Conservation (phyloP, 75 land plant species). For the Sequoia sempervirens region DNA sequence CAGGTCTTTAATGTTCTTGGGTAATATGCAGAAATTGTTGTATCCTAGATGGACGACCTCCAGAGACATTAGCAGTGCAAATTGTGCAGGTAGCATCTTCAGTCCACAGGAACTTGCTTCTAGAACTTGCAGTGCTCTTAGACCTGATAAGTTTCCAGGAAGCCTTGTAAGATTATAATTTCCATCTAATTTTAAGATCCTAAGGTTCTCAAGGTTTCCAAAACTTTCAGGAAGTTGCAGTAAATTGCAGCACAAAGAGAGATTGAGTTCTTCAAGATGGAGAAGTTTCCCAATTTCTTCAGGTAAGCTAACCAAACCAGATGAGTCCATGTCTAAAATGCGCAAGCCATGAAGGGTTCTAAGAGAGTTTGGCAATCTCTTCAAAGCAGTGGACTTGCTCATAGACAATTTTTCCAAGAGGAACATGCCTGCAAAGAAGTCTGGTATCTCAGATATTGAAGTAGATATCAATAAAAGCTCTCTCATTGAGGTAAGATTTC, state of each 20-base stretch:
- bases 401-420: constrained; percentile 1
- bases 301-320: background rate
- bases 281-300: background rate
- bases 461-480: background rate
- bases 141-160: background rate
- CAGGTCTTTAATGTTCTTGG: background rate
- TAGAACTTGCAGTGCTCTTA: background rate
- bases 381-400: background rate
- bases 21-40: background rate
- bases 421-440: constrained; percentile 1
- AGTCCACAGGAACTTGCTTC: background rate
- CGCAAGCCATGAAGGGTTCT: background rate
- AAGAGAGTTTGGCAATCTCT: background rate
- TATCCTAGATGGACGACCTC: background rate
- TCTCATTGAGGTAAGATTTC: background rate
- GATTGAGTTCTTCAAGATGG: constrained; percentile 1
- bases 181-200: background rate
- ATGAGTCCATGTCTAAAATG: background rate
- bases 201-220: background rate
- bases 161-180: background rate
- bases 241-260: background rate
- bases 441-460: background rate
- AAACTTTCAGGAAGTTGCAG: background rate
- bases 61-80: background rate
- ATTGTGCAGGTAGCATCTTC: background rate